phyloP scores from a whole-genome alignment of 495 filamentous ascomycete species.

The Hypoxylon lienhwacheense region DNA sequence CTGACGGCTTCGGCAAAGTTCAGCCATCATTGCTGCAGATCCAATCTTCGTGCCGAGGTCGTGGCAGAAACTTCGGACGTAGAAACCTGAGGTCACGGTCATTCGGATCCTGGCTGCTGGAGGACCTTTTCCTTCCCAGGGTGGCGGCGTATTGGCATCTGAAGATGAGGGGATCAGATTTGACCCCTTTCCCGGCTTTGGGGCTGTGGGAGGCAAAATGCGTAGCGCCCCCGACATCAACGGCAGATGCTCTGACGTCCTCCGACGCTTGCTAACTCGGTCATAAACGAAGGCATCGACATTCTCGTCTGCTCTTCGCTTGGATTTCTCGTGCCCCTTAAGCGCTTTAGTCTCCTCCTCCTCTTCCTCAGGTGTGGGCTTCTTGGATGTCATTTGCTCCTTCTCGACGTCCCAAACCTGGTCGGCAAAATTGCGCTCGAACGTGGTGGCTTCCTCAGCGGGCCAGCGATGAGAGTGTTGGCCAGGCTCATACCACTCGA shows the following conservation, averaged over 20 bases:
- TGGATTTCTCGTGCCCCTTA: conserved; percentile 49
- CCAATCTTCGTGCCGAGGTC: conserved; percentile 84
- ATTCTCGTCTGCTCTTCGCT: conserved; percentile 50
- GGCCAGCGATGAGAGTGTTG: conserved; percentile 75
- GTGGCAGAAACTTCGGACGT: conserved; percentile 90
- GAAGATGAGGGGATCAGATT: conserved; percentile 41
- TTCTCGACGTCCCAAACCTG: conserved; percentile 62
- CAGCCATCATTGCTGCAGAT: conserved; percentile 83
- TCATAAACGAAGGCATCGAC: conserved; percentile 49
- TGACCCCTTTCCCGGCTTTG: conserved; percentile 40
- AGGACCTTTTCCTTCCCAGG: conserved; percentile 56
- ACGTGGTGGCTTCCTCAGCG: conserved; percentile 66
- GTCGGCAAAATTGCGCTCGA: conserved; percentile 72
- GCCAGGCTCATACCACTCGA: conserved; percentile 87
- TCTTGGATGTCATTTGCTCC: conserved; percentile 45
- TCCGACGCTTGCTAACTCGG: conserved; percentile 43
- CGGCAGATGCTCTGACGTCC: conserved; percentile 33
- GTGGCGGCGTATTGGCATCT: conserved; percentile 39
- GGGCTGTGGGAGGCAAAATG: conserved; percentile 36
- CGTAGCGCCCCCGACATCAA: conserved; percentile 59
- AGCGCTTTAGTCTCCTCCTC: conserved; percentile 50
- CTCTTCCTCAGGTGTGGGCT: conserved; percentile 48
- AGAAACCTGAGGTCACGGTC: conserved; percentile 95
- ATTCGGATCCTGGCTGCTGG: conserved; percentile 81
- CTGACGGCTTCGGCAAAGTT: conserved; percentile 78